Evolutionary conservation across 202 grass and related monocot species (phyloP).

Genomic region (Panicum virgatum): DNA sequence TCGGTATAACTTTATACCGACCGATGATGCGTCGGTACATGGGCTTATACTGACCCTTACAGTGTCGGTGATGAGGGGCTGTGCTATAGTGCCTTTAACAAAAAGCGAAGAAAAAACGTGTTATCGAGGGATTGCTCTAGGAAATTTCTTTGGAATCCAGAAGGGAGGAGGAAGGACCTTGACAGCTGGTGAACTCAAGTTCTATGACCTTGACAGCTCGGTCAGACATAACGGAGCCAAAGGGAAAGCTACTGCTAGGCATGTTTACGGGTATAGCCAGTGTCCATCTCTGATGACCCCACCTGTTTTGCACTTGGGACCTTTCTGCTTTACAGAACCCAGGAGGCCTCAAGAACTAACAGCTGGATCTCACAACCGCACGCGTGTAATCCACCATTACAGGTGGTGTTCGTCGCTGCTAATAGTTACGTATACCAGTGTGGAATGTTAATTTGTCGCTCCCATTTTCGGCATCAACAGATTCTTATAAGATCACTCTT

Average conservation of each 20-base stretch:
- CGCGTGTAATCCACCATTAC: constrained; percentile 41
- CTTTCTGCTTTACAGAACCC: neutral
- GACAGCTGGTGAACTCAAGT: no score
- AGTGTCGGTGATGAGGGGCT: no score
- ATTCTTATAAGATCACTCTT: neutral
- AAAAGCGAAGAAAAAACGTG: no score
- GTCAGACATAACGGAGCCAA: neutral
- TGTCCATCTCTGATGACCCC: neutral
- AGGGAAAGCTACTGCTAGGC: neutral
- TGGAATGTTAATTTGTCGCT: neutral
- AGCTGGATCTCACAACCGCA: constrained; percentile 5
- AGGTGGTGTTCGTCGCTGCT: neutral
- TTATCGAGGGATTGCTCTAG: no score
- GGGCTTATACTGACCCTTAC: no score
- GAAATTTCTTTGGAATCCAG: no score
- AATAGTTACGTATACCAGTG: neutral
- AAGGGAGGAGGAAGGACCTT: no score
- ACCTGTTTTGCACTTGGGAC: constrained; percentile 39
- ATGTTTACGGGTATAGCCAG: constrained; percentile 5
- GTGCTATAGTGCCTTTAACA: no score
- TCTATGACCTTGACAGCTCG: neutral
- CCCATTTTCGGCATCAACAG: neutral
- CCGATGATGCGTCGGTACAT: no score
- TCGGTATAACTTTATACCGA: no score
- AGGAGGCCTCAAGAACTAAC: neutral